These are phyloP conservation scores for Amylostereum areolatum DNA, from an alignment of 1,284 basidiomycete genomes.

Conservation along the genomic window DNA sequence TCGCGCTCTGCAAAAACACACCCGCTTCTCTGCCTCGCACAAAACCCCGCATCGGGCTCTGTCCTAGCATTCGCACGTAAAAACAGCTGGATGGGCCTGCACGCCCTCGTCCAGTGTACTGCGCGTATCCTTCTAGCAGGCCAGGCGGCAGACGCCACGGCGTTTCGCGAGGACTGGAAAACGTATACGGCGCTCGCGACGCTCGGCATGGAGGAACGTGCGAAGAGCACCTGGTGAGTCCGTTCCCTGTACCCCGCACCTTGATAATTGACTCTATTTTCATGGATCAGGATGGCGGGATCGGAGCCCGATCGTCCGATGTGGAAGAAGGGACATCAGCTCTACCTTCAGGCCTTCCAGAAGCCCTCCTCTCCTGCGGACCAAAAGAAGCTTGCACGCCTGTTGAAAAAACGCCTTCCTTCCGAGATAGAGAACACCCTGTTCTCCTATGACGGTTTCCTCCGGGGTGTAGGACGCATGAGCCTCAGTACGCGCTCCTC, in stretches of 20 bases:
- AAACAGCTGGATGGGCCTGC: constrained; percentile 68
- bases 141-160: constrained; percentile 38
- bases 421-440: constrained; percentile 49
- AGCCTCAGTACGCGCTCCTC: constrained; percentile 59
- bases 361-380: constrained; percentile 41
- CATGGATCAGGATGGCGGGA: constrained; percentile 21
- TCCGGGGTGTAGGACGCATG: constrained; percentile 74
- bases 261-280: neutral
- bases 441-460: constrained; percentile 72
- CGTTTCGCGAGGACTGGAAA: constrained; percentile 42
- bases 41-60: constrained; percentile 62
- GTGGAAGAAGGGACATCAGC: constrained; percentile 57
- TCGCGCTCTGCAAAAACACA: constrained; percentile 58
- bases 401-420: constrained; percentile 53
- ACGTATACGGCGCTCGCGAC: constrained; percentile 48
- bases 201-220: constrained; percentile 62
- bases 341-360: constrained; percentile 55
- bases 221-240: constrained; percentile 45
- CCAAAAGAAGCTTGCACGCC: constrained; percentile 49
- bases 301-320: constrained; percentile 49
- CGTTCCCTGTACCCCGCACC: constrained; percentile 4
- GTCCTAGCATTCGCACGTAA: constrained; percentile 57
- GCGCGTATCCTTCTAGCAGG: constrained; percentile 56
- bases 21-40: constrained; percentile 66
- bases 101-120: constrained; percentile 63